phyloP scores from a whole-genome alignment of 805 yeast species.

The Ogataea chonburiensis region DNA sequence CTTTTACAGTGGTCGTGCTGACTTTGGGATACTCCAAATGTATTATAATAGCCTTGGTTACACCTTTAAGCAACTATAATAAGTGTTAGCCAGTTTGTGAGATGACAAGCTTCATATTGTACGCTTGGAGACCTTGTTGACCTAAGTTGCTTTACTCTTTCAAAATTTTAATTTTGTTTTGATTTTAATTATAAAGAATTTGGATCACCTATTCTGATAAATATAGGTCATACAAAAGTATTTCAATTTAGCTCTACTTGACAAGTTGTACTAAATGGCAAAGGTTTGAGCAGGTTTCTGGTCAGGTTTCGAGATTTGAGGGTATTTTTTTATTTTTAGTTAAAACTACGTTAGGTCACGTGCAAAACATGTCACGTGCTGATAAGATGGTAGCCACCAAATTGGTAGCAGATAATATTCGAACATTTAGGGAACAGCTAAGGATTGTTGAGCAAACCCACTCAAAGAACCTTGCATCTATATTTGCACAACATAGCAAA shows the following conservation, averaged over 20 bases:
- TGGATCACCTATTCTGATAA: not conserved
- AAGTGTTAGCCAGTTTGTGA: too few relatives aligned
- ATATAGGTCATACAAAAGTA: not conserved
- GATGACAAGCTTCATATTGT: too few relatives aligned
- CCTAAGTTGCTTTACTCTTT: too few relatives aligned
- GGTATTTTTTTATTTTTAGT: not conserved
- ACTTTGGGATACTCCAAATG: too few relatives aligned
- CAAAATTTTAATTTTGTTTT: too few relatives aligned
- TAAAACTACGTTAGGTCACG: not conserved
- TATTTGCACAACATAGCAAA: conserved; percentile 59
- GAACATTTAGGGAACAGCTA: conserved; percentile 45
- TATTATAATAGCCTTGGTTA: too few relatives aligned
- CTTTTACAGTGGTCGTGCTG: too few relatives aligned
- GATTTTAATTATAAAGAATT: too few relatives aligned
- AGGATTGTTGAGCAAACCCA: conserved; percentile 61
- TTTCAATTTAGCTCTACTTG: not conserved
- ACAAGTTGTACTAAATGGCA: not conserved
- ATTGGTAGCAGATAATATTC: not conserved
- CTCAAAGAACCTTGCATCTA: conserved; percentile 58
- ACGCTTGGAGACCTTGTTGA: too few relatives aligned
- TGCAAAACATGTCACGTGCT: too few relatives aligned
- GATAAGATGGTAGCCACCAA: not conserved
- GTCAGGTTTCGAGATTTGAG: not conserved
- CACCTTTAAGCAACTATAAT: too few relatives aligned
- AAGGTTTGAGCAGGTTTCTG: not conserved